Percentiles rank a stretch among this genome's conserved stretches.
Evolutionary conservation across 2,329 filamentous ascomycete species (phyloP).

Genomic region (Fusarium sp.): DNA sequence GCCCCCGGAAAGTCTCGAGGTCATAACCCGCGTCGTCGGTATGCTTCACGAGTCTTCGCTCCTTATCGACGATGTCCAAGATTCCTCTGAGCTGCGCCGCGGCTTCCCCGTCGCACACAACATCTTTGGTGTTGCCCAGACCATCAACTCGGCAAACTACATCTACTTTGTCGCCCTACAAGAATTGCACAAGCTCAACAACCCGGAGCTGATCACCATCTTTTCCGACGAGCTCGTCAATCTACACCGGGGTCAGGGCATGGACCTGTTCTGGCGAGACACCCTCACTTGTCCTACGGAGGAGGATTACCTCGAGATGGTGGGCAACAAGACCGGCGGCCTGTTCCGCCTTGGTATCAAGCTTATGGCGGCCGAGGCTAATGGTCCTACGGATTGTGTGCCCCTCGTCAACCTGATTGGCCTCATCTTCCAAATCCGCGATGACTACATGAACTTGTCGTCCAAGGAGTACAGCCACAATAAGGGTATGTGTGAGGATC

Average conservation of each 20-base stretch:
- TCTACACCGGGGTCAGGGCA: conserved; percentile 88
- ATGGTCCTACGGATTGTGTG: conserved; percentile 75
- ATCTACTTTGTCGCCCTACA: conserved; percentile 86
- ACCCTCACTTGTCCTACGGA: conserved; percentile 87
- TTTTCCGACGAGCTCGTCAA: conserved; percentile 89
- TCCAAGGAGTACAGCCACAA: conserved; percentile 83
- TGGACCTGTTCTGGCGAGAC: conserved; percentile 93
- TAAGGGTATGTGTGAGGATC: conserved; percentile 94
- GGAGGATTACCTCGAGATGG: conserved; percentile 95
- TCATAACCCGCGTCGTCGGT: conserved; percentile 85
- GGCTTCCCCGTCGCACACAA: conserved; percentile 86
- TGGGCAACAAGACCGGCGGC: conserved; percentile 90
- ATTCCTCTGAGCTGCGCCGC: conserved; percentile 81
- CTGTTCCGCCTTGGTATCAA: conserved; percentile 88
- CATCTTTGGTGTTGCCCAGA: conserved; percentile 89
- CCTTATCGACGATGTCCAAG: conserved; percentile 90
- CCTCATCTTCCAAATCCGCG: conserved; percentile 90
- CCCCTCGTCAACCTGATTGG: conserved; percentile 89
- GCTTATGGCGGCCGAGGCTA: conserved; percentile 85
- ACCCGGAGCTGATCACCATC: conserved; percentile 76
- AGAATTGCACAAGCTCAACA: conserved; percentile 80
- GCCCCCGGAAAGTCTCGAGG: conserved; percentile 75
- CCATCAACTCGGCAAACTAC: conserved; percentile 93
- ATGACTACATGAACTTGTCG: conserved; percentile 93
- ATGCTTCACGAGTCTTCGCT: conserved; percentile 91